Evolutionary conservation across 1,139 yeast genomes (phyloP).

Genomic region (Taphrina flavorubra): DNA sequence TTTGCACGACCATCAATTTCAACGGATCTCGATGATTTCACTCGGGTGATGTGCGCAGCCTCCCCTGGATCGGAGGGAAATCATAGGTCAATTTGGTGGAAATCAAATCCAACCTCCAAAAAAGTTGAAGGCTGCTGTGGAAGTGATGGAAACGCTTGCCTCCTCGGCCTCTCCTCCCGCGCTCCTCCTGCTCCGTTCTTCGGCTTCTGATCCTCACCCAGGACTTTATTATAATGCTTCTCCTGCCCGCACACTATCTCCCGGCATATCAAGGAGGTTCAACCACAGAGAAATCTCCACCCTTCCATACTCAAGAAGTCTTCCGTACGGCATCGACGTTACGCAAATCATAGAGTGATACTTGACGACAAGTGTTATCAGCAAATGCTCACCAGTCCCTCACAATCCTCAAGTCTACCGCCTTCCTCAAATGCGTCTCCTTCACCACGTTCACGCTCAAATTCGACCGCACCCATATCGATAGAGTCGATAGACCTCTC

Average conservation of each 20-base stretch:
- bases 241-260: no score
- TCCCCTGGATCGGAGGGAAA: neutral
- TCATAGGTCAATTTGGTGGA: neutral
- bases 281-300: no score
- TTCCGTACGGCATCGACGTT: no score
- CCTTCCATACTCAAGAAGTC: neutral
- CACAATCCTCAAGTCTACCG: slow-evolving; percentile 3
- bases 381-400: slow-evolving; percentile 14
- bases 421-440: slow-evolving; percentile 2
- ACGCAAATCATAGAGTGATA: no score
- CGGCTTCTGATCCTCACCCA: slow-evolving; percentile 1
- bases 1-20: no score
- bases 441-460: slow-evolving; percentile 7
- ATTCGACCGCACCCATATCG: neutral
- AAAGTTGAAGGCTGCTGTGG: no score
- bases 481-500: slow-evolving; percentile 22
- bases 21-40: neutral
- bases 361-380: neutral
- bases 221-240: neutral
- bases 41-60: slow-evolving; percentile 10
- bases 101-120: neutral
- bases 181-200: neutral
- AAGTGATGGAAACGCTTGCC: neutral
- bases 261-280: no score
- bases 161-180: neutral